A percentile compares a stretch with the other conserved stretches of the same genome.
Evolutionary conservation across 805 yeast genomes (phyloP).

Genomic region (Zygotorulaspora danielsina): DNA sequence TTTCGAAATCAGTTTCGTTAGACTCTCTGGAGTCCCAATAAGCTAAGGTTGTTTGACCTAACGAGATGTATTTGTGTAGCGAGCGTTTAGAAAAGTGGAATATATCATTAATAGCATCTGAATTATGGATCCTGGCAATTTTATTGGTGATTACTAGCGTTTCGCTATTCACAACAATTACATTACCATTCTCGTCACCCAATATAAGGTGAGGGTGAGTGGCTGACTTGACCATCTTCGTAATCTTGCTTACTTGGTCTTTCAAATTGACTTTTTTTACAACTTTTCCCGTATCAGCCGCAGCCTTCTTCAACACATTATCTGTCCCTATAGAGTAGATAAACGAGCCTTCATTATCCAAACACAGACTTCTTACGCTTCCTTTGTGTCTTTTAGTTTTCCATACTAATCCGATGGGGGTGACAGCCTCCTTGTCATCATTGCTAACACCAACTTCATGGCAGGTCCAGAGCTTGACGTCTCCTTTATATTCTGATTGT

Average conservation of each 20-base stretch:
- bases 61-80: conserved; percentile 70
- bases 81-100: conserved; percentile 59
- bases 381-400: conserved; percentile 87
- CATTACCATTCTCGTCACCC: conserved; percentile 66
- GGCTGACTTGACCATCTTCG: conserved; percentile 35
- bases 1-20: conserved; percentile 21
- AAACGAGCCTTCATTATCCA: conserved; percentile 48
- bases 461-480: conserved; percentile 42
- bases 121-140: conserved; percentile 55
- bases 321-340: conserved; percentile 78
- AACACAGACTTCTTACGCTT: conserved; percentile 68
- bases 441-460: conserved; percentile 12
- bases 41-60: conserved; percentile 78
- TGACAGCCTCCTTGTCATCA: conserved; percentile 23
- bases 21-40: conserved; percentile 70
- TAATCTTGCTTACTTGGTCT: conserved; percentile 26
- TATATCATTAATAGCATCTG: conserved; percentile 74
- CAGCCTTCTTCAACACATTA: conserved; percentile 69
- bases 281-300: conserved; percentile 70
- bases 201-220: conserved; percentile 44
- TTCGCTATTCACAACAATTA: conserved; percentile 58
- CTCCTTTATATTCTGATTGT: conserved; percentile 25
- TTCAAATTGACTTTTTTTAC: conserved; percentile 43
- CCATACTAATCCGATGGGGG: conserved; percentile 52
- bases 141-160: conserved; percentile 47